Conservation (phyloP, 1,139 yeast genomes). For the Diutina ranongensis region DNA sequence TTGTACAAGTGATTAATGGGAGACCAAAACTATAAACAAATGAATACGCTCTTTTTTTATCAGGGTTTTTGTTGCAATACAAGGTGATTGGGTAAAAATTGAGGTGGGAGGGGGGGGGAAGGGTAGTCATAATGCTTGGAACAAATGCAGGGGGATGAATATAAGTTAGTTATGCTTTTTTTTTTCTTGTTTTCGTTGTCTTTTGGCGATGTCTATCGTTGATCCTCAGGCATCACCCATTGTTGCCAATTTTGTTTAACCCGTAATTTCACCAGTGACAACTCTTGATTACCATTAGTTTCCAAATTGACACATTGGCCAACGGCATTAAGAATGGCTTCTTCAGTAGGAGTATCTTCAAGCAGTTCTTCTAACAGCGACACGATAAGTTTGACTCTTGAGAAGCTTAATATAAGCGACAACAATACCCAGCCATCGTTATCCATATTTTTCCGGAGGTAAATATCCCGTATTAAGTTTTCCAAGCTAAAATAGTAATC, state of each 20-base stretch:
- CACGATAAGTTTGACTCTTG: slow-evolving; percentile 52
- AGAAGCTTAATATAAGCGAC: slow-evolving; percentile 52
- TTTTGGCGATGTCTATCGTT: background rate
- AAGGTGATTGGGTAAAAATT: background rate
- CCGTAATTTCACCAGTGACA: slow-evolving; percentile 26
- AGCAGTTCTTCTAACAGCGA: slow-evolving; percentile 28
- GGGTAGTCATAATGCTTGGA: background rate
- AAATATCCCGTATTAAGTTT: slow-evolving; percentile 74
- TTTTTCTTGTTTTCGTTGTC: too few species aligned
- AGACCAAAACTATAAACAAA: slow-evolving; percentile 5
- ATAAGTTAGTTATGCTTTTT: too few species aligned
- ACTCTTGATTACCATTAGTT: slow-evolving; percentile 12
- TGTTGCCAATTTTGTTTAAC: slow-evolving; percentile 31
- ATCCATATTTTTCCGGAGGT: slow-evolving; percentile 71
- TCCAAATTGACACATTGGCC: slow-evolving; percentile 30
- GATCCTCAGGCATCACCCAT: slow-evolving; percentile 26
- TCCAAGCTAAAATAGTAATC: slow-evolving; percentile 86
- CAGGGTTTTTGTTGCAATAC: slow-evolving; percentile 1
- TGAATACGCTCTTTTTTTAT: slow-evolving; percentile 1
- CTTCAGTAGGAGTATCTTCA: slow-evolving; percentile 16
- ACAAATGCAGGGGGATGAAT: slow-evolving; percentile 1
- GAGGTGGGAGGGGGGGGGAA: too few species aligned
- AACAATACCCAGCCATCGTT: slow-evolving; percentile 60
- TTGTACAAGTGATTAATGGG: slow-evolving; percentile 4
- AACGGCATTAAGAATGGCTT: slow-evolving; percentile 21